A percentile compares a stretch with the other conserved stretches of the same genome.
Conservation (phyloP, 1,284 basidiomycete species). For the Salmacisia buchloeana region DNA sequence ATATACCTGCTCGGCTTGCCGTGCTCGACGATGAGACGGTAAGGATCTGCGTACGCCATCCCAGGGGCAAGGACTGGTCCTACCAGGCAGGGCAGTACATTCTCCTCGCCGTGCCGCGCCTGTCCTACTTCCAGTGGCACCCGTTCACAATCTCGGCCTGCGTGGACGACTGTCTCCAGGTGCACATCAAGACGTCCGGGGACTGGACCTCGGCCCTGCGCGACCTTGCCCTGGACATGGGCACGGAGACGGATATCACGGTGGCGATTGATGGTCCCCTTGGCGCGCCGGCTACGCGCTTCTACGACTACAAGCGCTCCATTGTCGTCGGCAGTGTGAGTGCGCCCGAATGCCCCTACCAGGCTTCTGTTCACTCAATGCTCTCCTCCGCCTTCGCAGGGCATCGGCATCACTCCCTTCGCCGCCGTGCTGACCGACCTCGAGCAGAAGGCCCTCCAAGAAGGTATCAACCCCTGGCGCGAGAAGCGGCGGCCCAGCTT, state of each 20-base stretch:
- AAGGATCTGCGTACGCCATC: background rate
- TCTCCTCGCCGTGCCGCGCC: constrained; percentile 10
- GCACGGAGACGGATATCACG: background rate
- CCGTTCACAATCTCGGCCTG: constrained; percentile 16
- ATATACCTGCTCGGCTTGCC: background rate
- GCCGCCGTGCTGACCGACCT: constrained; percentile 12
- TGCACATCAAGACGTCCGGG: constrained; percentile 15
- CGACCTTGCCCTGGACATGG: constrained; percentile 7
- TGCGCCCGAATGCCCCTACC: background rate
- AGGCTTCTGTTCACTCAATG: too few species aligned
- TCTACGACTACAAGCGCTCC: constrained; percentile 12
- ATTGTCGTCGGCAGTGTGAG: constrained; percentile 11
- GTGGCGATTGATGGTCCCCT: constrained; percentile 15
- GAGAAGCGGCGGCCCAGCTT: background rate
- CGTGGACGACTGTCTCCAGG: constrained; percentile 6
- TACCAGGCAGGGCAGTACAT: constrained; percentile 15
- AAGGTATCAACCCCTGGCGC: background rate
- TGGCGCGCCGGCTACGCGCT: constrained; percentile 14
- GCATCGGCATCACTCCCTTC: constrained; percentile 17
- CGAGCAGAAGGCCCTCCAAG: constrained; percentile 2
- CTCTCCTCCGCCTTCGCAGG: too few species aligned
- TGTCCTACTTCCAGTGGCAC: constrained; percentile 14
- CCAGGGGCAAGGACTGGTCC: constrained; percentile 8
- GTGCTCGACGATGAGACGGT: constrained; percentile 9
- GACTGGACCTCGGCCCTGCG: constrained; percentile 11